phyloP scores from a whole-genome alignment of 441 rosid species.

The Euphorbia celastroides region DNA sequence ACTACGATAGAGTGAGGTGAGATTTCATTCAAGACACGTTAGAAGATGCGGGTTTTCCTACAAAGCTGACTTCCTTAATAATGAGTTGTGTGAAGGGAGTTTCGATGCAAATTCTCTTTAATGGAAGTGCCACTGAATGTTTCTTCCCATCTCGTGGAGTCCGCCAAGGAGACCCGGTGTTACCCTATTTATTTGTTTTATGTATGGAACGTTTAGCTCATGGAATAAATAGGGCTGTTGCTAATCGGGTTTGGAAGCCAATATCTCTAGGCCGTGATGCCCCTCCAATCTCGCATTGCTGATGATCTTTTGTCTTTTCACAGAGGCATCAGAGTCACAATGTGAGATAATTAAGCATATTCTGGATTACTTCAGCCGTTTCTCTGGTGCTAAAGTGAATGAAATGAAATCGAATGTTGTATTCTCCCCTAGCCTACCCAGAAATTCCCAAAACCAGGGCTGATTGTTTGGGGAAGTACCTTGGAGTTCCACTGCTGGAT shows the following conservation, averaged over 20 bases:
- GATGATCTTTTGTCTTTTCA: neutral
- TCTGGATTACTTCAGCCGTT: neutral
- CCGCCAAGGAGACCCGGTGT: neutral
- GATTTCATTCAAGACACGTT: neutral
- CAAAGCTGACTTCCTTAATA: too few relatives aligned
- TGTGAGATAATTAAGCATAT: neutral
- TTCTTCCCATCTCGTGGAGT: neutral
- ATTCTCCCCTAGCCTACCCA: neutral
- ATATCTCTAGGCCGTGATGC: neutral
- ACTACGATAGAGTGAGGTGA: neutral
- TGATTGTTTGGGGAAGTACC: neutral
- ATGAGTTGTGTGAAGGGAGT: neutral
- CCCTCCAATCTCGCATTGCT: neutral
- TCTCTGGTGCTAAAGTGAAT: neutral
- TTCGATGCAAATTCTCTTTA: neutral
- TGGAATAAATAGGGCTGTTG: neutral
- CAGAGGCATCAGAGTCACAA: neutral
- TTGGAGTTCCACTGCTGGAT: neutral
- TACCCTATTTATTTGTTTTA: neutral
- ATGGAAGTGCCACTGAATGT: neutral
- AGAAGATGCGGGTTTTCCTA: too few relatives aligned
- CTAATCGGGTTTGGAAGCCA: neutral
- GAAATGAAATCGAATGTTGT: neutral
- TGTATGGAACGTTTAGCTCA: neutral
- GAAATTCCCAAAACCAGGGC: neutral